Base-by-base conservation (phyloP, 768 basidiomycete species). In the Gymnopilus junonius region DNA sequence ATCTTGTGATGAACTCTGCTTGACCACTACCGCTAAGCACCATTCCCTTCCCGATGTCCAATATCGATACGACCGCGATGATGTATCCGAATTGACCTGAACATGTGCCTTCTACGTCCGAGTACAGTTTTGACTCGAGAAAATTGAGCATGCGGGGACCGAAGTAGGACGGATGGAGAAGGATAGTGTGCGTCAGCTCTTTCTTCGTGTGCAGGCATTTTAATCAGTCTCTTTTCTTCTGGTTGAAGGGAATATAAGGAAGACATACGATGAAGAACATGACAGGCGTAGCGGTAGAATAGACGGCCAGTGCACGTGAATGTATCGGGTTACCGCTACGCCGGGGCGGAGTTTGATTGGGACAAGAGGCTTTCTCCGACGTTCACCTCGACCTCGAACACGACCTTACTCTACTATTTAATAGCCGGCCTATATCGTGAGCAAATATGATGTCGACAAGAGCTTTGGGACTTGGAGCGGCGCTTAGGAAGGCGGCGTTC, bases 91-190 rank as follows among this genome's bases (percentile, higher is more conserved):
- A 93, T 71, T 93, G 89, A 35, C 97, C 97, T 42, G 92, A 93
- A 73, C 97, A 99, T 55, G 96, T 97, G 27, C 97, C 97, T 74
- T 99, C 97, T 64, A 98, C 96, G 74, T 97, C 95, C 15, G 93
- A 88, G 72, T 97, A 95, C 29, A 99, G 86, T 76, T 97, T 97
- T 57, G 89, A 90, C 75, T 94, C 90, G 58, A 99, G 87, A 79
- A 94, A 96, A 67, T 92, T 91, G 63, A 94, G 87, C 88, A 98
- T 95, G 66, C 93, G 91, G 10, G 97, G 94, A 8, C 96, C 96
- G 74, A 99, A 99, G 77, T 97, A 99, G 17, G 97, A 98, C 25
- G 97, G 97, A 73, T 99, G 97, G 25, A 99, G 85, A 37, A 96
- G 88, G 73, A 99, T 97, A 4, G 95, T 97, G 74, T 99, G 95